phyloP scores from a whole-genome alignment of 2,329 filamentous ascomycete genomes.

The Fonsecaea erecta region DNA sequence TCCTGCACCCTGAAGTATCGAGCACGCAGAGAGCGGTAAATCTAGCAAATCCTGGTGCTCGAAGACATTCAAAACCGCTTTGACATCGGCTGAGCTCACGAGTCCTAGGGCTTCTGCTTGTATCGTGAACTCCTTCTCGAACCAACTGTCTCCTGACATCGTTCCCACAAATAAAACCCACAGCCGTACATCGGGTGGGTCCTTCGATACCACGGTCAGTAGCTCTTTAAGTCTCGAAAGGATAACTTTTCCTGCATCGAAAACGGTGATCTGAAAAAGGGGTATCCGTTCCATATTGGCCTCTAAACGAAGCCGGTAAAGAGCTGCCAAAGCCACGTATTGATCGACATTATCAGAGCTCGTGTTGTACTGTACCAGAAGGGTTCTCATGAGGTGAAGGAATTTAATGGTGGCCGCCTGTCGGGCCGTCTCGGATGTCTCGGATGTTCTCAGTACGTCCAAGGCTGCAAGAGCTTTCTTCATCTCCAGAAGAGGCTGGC shows the following conservation, averaged over 20 bases:
- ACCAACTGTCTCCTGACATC: constrained; percentile 15
- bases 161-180: constrained; percentile 13
- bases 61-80: background rate
- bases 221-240: constrained; percentile 6
- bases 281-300: constrained; percentile 17
- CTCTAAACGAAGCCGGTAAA: constrained; percentile 14
- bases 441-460: background rate
- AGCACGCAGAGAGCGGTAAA: too few relatives aligned
- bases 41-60: background rate
- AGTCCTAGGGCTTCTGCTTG: background rate
- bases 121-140: constrained; percentile 15
- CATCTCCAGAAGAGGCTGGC: constrained; percentile 1
- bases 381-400: constrained; percentile 10
- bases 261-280: constrained; percentile 4
- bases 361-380: constrained; percentile 13
- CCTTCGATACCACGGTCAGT: background rate
- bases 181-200: constrained; percentile 3
- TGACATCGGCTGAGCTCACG: background rate
- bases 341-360: constrained; percentile 13
- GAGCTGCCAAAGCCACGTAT: constrained; percentile 12
- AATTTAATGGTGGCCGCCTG: constrained; percentile 16
- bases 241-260: constrained; percentile 13
- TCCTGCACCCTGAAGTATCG: too few relatives aligned
- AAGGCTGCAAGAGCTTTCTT: constrained; percentile 12
- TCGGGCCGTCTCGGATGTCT: background rate